These are phyloP conservation scores for Pseudozyma flocculosa DNA, from an alignment of 1,284 basidiomycete species.

Conservation along the genomic window DNA sequence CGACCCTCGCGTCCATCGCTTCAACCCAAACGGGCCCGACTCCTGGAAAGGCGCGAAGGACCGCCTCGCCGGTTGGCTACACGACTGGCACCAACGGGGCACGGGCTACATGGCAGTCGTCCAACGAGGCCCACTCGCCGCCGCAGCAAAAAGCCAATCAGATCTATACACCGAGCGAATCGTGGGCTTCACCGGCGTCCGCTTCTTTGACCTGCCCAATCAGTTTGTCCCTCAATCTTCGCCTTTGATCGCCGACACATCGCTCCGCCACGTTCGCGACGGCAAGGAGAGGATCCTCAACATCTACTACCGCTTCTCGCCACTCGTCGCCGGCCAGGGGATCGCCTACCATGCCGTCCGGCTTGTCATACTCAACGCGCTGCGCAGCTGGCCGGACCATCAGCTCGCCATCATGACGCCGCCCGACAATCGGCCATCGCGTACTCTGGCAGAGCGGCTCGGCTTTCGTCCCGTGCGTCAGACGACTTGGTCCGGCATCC, in stretches of 20 bases:
- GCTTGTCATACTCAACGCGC: neutral
- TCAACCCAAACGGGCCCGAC: slow-evolving; percentile 2
- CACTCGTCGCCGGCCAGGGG: neutral
- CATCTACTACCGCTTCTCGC: slow-evolving; percentile 4
- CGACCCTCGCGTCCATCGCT: neutral
- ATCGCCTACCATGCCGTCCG: neutral
- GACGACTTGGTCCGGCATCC: neutral
- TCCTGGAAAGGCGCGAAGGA: neutral
- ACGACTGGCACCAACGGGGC: neutral
- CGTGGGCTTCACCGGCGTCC: neutral
- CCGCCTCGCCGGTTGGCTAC: neutral
- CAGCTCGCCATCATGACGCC: neutral
- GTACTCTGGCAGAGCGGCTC: neutral
- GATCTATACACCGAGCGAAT: neutral
- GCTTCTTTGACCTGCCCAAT: neutral
- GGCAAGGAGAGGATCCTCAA: neutral
- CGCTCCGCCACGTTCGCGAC: neutral
- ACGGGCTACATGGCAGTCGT: slow-evolving; percentile 1
- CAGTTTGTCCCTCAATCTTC: neutral
- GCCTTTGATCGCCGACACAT: neutral
- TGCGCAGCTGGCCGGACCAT: neutral
- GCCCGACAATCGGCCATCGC: neutral
- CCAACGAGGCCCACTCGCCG: neutral
- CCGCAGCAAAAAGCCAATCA: too few relatives aligned
- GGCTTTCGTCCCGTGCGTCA: neutral